A percentile compares a stretch with the other conserved stretches of the same genome.
phyloP scores from a whole-genome alignment of 257 asterid genomes.

The Solanum neorickii region DNA sequence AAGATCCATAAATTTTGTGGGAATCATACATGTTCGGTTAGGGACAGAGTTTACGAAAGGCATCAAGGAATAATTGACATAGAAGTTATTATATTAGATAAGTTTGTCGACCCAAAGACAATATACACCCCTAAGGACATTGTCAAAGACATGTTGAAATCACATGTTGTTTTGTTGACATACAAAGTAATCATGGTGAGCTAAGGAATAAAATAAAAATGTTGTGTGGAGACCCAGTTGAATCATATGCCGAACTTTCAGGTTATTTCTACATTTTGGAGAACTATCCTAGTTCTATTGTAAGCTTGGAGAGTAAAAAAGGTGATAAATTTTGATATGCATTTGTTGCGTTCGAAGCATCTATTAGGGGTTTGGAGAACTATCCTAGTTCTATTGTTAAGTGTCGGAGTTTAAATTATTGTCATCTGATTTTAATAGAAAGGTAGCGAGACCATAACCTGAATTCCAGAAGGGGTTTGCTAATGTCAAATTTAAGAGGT shows the following conservation, averaged over 20 bases:
- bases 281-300: background rate
- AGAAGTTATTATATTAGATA: background rate
- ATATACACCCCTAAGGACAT: too few species aligned
- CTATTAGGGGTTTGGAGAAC: too few species aligned
- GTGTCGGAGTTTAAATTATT: background rate
- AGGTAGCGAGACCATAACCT: background rate
- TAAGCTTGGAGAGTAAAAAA: too few species aligned
- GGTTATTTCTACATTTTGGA: background rate
- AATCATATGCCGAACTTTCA: background rate
- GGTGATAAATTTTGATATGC: background rate
- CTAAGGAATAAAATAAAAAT: background rate
- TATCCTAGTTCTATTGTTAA: background rate
- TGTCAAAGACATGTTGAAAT: too few species aligned
- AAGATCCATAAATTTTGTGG: background rate
- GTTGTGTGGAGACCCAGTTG: background rate
- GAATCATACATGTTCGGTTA: background rate
- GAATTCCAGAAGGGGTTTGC: background rate
- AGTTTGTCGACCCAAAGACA: background rate
- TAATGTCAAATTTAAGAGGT: background rate
- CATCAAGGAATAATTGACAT: background rate
- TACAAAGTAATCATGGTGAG: background rate
- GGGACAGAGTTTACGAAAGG: background rate
- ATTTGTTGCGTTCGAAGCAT: background rate
- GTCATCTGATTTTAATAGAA: background rate
- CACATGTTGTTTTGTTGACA: background rate